Evolutionary conservation across 495 filamentous ascomycete genomes (phyloP).

Genomic region (Opeltia flavorubescens): DNA sequence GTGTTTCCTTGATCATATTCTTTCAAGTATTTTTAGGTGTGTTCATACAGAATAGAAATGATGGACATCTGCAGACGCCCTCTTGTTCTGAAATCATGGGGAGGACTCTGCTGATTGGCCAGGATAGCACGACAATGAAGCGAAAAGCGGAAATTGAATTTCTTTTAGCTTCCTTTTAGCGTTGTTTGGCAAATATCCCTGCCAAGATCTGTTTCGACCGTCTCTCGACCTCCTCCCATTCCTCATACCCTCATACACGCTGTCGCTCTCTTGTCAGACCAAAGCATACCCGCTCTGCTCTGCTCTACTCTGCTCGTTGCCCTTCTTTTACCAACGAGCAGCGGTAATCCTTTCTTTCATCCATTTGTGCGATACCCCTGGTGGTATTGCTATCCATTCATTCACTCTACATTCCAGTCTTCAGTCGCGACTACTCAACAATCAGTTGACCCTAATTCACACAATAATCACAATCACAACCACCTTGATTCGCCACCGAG

Average conservation of each 20-base stretch:
- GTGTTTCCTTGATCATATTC: too few species aligned
- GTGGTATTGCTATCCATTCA: conserved; percentile 7
- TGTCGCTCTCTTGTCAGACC: background rate
- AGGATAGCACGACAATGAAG: too few species aligned
- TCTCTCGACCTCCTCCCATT: background rate
- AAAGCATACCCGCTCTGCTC: background rate
- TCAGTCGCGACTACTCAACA: background rate
- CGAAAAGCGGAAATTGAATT: too few species aligned
- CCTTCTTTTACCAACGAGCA: conserved; percentile 27
- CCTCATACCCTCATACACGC: background rate
- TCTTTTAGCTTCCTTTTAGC: too few species aligned
- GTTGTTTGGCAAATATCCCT: too few species aligned
- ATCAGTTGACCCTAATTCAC: conserved; percentile 3
- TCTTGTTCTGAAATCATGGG: too few species aligned
- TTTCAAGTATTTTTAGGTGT: too few species aligned
- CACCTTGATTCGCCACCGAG: background rate
- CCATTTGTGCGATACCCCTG: background rate
- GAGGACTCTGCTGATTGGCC: too few species aligned
- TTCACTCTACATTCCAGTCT: conserved; percentile 1
- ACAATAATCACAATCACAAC: background rate
- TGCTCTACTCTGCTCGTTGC: conserved; percentile 21
- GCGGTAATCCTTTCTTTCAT: conserved; percentile 5
- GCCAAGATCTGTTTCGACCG: too few species aligned
- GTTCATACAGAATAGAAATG: too few species aligned
- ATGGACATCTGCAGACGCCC: too few species aligned